phyloP scores from a whole-genome alignment of 1,139 yeast genomes.

The Pichia sp. region DNA sequence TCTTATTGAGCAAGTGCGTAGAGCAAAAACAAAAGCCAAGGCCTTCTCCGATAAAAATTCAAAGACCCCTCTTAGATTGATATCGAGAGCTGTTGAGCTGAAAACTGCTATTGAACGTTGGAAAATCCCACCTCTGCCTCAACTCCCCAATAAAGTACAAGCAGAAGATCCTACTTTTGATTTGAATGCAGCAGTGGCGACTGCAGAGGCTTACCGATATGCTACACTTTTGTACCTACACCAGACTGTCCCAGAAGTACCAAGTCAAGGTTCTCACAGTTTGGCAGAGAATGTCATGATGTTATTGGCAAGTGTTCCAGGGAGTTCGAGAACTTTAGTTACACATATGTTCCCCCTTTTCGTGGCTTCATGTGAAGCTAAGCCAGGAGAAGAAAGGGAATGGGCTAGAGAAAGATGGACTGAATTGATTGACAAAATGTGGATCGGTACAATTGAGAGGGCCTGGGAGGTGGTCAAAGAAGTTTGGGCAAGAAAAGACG shows the following conservation, averaged over 20 bases:
- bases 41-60: not conserved
- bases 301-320: slow-evolving; percentile 58
- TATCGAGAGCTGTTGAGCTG: slow-evolving; percentile 52
- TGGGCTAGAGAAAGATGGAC: slow-evolving; percentile 63
- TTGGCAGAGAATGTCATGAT: slow-evolving; percentile 58
- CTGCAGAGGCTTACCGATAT: slow-evolving; percentile 65
- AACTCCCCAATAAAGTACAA: slow-evolving; percentile 32
- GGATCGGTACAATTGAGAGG: slow-evolving; percentile 63
- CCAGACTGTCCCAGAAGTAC: slow-evolving; percentile 68
- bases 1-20: slow-evolving; percentile 47
- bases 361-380: slow-evolving; percentile 62
- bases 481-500: slow-evolving; percentile 62
- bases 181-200: slow-evolving; percentile 55
- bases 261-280: slow-evolving; percentile 49
- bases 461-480: slow-evolving; percentile 67
- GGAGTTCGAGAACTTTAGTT: slow-evolving; percentile 51
- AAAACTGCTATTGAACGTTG: slow-evolving; percentile 48
- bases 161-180: slow-evolving; percentile 48
- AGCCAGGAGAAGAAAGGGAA: slow-evolving; percentile 51
- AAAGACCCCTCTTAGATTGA: slow-evolving; percentile 43
- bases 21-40: slow-evolving; percentile 19
- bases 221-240: slow-evolving; percentile 56
- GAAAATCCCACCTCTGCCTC: slow-evolving; percentile 42
- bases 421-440: slow-evolving; percentile 47
- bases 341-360: slow-evolving; percentile 62